Evolutionary conservation across 2,329 filamentous ascomycete species (phyloP).

Genomic region (Cercospora sp.): DNA sequence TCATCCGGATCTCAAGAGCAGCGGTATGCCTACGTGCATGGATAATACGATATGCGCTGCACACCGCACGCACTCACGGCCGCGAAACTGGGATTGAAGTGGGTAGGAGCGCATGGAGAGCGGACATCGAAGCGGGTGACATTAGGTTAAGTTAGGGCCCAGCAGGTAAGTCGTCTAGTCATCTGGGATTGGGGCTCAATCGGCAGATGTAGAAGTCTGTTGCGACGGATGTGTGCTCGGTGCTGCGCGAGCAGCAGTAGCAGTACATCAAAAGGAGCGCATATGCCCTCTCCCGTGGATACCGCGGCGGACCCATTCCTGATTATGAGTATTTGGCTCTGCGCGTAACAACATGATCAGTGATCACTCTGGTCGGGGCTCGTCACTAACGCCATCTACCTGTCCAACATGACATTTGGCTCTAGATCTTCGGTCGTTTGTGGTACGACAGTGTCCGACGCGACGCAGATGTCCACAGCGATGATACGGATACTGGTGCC

Average conservation of each 20-base stretch:
- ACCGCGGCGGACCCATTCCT: not conserved
- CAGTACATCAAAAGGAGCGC: not conserved
- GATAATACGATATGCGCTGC: not conserved
- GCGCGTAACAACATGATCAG: not conserved
- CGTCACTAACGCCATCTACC: not conserved
- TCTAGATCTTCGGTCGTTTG: not conserved
- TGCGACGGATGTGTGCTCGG: not conserved
- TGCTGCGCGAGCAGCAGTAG: not conserved
- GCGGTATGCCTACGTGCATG: not conserved
- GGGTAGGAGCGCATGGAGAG: not conserved
- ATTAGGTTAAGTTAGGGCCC: not conserved
- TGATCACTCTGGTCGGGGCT: not conserved
- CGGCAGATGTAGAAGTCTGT: not conserved
- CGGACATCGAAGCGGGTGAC: not conserved
- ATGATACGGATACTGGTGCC: not conserved
- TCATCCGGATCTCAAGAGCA: not conserved
- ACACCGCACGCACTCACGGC: not conserved
- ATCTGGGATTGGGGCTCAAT: not conserved
- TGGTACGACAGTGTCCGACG: not conserved
- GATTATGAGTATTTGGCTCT: not conserved
- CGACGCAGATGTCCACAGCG: not conserved
- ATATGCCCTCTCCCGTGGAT: not conserved
- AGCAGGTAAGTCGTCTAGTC: not conserved
- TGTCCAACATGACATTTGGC: not conserved
- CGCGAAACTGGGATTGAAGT: not conserved